phyloP scores from a whole-genome alignment of 2,329 filamentous ascomycete genomes.

The Ceratocystis huliohia region DNA sequence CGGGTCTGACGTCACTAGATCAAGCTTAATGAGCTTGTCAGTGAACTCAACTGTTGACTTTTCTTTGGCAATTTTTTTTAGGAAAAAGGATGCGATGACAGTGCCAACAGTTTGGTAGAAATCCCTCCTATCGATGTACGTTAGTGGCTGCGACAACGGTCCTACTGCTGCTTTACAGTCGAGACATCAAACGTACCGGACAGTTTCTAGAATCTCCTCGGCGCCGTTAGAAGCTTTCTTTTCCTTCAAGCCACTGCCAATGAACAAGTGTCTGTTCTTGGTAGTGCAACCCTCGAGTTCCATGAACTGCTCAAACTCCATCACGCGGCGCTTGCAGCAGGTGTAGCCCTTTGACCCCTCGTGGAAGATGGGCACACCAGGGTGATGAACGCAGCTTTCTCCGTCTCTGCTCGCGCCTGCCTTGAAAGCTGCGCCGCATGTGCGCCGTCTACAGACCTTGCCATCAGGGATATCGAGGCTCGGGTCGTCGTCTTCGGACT shows the following conservation, averaged over 20 bases:
- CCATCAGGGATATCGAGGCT: constrained; percentile 59
- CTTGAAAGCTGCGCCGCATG: constrained; percentile 56
- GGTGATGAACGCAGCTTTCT: constrained; percentile 79
- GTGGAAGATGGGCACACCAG: constrained; percentile 85
- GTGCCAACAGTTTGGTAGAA: constrained; percentile 84
- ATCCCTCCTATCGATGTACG: constrained; percentile 42
- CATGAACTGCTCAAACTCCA: constrained; percentile 98
- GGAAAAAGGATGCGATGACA: constrained; percentile 83
- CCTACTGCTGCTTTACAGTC: no score
- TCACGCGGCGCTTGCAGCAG: constrained; percentile 86
- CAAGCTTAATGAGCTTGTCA: constrained; percentile 52
- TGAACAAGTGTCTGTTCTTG: constrained; percentile 70
- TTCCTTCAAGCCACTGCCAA: constrained; percentile 60
- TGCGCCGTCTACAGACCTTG: constrained; percentile 62
- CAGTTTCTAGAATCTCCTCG: constrained; percentile 66
- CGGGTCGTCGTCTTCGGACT: constrained; percentile 81
- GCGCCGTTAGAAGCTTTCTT: constrained; percentile 32
- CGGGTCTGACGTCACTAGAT: constrained; percentile 73
- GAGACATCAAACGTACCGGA: constrained; percentile 44
- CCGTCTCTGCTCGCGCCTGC: constrained; percentile 47
- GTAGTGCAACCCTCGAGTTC: constrained; percentile 84
- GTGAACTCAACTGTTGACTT: constrained; percentile 60
- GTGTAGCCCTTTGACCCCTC: constrained; percentile 97
- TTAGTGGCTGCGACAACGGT: background rate
- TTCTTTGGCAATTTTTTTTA: constrained; percentile 91